Percentiles rank a stretch among this genome's conserved stretches.
phyloP scores from a whole-genome alignment of 1,284 basidiomycete species.

The Spongispora temasekensis region DNA sequence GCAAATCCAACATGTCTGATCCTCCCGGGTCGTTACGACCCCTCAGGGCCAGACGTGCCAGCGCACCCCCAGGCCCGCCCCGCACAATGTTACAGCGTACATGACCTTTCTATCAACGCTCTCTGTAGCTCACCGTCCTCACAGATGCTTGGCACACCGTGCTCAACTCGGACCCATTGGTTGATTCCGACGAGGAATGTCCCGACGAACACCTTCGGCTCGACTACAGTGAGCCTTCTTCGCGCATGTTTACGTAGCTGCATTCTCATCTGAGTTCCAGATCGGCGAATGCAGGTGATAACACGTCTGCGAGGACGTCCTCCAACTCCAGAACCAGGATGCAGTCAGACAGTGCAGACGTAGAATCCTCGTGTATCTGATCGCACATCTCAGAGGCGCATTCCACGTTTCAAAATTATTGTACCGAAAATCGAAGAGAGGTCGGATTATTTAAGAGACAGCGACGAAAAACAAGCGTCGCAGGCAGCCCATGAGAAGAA shows the following conservation, averaged over 20 bases:
- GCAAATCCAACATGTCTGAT: constrained; percentile 26
- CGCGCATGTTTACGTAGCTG: constrained; percentile 21
- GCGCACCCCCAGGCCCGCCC: constrained; percentile 29
- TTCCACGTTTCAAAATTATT: constrained; percentile 24
- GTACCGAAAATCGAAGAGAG: constrained; percentile 21
- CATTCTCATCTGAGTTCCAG: constrained; percentile 35
- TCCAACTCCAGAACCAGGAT: constrained; percentile 45
- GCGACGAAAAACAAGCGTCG: constrained; percentile 15
- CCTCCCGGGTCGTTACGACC: constrained; percentile 24
- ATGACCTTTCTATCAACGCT: constrained; percentile 21
- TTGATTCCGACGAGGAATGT: constrained; percentile 72
- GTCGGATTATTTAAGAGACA: constrained; percentile 10
- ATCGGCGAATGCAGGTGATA: constrained; percentile 58
- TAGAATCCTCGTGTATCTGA: constrained; percentile 14
- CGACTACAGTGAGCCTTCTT: constrained; percentile 57
- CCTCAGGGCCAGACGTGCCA: constrained; percentile 25
- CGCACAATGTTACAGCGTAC: constrained; percentile 55
- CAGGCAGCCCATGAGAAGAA: constrained; percentile 10
- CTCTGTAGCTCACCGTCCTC: constrained; percentile 38
- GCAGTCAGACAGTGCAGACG: constrained; percentile 12
- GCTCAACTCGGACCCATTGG: constrained; percentile 60
- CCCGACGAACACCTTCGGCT: constrained; percentile 60
- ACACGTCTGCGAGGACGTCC: constrained; percentile 52
- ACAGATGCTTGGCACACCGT: constrained; percentile 69
- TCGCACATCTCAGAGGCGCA: constrained; percentile 4